Evolutionary conservation across 768 basidiomycete species (phyloP).

Genomic region (Tulasnella sp.): DNA sequence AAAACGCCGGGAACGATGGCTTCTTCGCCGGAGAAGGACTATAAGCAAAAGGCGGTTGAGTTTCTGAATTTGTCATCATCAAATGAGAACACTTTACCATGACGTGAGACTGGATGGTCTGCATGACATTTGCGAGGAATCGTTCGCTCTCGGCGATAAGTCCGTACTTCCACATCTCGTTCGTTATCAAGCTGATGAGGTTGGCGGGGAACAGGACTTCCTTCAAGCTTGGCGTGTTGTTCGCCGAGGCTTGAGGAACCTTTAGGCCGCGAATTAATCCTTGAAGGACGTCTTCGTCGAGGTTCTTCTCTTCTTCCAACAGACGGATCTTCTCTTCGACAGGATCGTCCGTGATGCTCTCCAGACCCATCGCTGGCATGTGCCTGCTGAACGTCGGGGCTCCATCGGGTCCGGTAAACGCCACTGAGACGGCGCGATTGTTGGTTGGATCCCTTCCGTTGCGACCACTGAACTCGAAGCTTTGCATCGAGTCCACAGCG

Average conservation of each 20-base stretch:
- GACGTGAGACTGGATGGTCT: constrained; percentile 91
- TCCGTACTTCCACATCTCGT: constrained; percentile 99
- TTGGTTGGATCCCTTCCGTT: constrained; percentile 57
- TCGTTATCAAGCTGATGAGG: constrained; percentile 93
- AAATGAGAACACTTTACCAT: constrained; percentile 56
- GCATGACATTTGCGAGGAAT: constrained; percentile 98
- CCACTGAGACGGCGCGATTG: constrained; percentile 80
- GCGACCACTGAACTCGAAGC: constrained; percentile 62
- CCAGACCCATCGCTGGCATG: constrained; percentile 39
- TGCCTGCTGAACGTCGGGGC: constrained; percentile 45
- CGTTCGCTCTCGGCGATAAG: constrained; percentile 94
- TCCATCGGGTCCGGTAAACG: constrained; percentile 73
- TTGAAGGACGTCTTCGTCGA: constrained; percentile 89
- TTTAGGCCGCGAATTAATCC: constrained; percentile 86
- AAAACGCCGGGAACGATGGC: constrained; percentile 93
- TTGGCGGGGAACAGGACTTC: constrained; percentile 99
- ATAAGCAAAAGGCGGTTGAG: constrained; percentile 8
- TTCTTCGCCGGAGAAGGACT: constrained; percentile 90
- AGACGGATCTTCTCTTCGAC: constrained; percentile 91
- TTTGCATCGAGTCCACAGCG: constrained; percentile 43
- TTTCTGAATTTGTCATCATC: not conserved
- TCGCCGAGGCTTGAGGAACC: constrained; percentile 81
- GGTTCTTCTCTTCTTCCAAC: constrained; percentile 77
- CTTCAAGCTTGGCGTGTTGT: constrained; percentile 87
- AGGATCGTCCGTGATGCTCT: constrained; percentile 76